Evolutionary conservation across 78 protist genomes (phyloP), one percentile per base, ranked within the genome.

Genomic region (Goniomonas avonlea): DNA sequence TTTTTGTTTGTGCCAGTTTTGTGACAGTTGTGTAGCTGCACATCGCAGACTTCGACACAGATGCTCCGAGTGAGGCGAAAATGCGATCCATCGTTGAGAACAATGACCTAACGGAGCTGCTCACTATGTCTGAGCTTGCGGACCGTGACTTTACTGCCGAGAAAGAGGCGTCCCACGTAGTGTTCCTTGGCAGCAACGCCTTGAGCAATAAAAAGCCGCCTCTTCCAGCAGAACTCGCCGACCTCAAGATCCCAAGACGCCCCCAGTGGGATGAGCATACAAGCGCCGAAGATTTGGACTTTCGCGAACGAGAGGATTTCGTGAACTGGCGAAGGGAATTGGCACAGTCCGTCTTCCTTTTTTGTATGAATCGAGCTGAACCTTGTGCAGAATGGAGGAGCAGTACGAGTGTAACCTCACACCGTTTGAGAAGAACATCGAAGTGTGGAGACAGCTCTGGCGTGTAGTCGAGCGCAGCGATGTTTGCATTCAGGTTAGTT

Each of bases 401-500:
- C 13, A 41, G 35, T 68, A 27, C 56, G 58, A 27, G 32, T 20
- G 88, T 21, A 27, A 58, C 2, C 35, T 96, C 37, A 93, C 99
- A 31, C 99, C 99, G 29, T 96, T 89, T 56, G 99, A 96, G 81
- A 89, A 90, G 80, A 96, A 94, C 85, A 23, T 94, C 23, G 96
- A 96, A 23, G 90, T 96, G 21, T 98, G 99, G 99, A 73, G 97
- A 5, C 99, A 98, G 84, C 86, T 98, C 32, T 98, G 99, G 99
- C 89, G 98, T 15, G 98, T 94, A n/a, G 82, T 97, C 8, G 99
- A 98, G 80, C 80, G 91, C 41, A 85, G 91, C 58, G 80, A 94
- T 59, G 77, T 94, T 0, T 68, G 94, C 5, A 91, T 96, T 31
- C 70, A 68, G 31, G 53, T 45, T 15, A 15, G 15, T 9, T 15